Percentiles rank a stretch among this genome's conserved stretches.
Evolutionary conservation across 2,329 filamentous ascomycete species (phyloP).

Genomic region (Nemania sp.): DNA sequence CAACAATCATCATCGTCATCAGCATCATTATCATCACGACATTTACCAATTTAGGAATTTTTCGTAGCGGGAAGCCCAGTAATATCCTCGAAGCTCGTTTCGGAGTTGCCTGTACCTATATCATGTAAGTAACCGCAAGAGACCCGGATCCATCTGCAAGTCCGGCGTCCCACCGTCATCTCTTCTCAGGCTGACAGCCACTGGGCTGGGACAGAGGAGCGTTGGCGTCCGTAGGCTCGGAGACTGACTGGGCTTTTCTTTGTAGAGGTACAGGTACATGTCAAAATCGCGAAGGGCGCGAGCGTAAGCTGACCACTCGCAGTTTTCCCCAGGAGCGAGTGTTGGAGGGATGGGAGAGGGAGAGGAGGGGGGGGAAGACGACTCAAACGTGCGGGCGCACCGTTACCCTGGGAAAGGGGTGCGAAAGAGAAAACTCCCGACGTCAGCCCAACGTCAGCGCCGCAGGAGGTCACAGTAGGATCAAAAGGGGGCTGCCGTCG

Average conservation of each 20-base stretch:
- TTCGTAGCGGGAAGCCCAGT: not conserved
- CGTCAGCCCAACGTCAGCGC: constrained; percentile 22
- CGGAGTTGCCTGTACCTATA: constrained; percentile 21
- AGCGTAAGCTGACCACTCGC: constrained; percentile 27
- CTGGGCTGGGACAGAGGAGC: constrained; percentile 11
- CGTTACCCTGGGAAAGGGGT: constrained; percentile 17
- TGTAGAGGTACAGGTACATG: constrained; percentile 17
- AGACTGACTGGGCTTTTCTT: not conserved
- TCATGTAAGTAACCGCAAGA: constrained; percentile 15
- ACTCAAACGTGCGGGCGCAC: constrained; percentile 13
- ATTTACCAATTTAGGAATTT: constrained; percentile 1
- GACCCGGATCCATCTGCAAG: constrained; percentile 1
- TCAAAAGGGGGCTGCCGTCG: not conserved
- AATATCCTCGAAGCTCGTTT: not conserved
- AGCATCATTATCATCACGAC: not conserved
- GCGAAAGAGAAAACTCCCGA: constrained; percentile 12
- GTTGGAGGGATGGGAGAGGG: constrained; percentile 1
- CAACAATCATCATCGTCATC: not conserved
- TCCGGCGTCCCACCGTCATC: constrained; percentile 3
- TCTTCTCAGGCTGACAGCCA: constrained; percentile 6
- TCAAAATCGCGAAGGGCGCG: not conserved
- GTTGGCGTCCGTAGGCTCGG: constrained; percentile 9
- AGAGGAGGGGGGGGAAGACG: no score
- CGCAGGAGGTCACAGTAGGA: constrained; percentile 8
- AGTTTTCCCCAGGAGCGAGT: constrained; percentile 12